Evolutionary conservation across 2,329 filamentous ascomycete genomes (phyloP), one percentile per base, ranked within the genome.

Genomic region (Colletotrichum sp.): DNA sequence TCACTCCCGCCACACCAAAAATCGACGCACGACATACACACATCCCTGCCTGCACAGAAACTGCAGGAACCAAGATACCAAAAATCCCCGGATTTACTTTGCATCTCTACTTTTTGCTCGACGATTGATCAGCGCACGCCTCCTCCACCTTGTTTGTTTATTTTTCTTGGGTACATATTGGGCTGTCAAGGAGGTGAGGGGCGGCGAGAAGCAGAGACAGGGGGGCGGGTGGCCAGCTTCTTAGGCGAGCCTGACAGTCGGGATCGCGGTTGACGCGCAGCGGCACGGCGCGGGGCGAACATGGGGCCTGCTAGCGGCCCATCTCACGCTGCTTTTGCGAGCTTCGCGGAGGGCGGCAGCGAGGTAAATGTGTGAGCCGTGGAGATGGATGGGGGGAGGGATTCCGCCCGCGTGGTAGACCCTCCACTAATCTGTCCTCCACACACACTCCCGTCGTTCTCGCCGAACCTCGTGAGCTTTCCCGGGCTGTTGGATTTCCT

Each of bases 271-370:
- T 79, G 74, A 70, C 58, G 64, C 65, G 74, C 78, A 75, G 76
- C 74, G 76, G 73, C 69, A 69, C 78, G 83, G 86, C 74, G 71
- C 74, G 74, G 66, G 61, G 71, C 66, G 74, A 22, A 12, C 71
- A 66, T 71, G 70, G 70, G 70, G 39, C 18, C 62, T 39, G 28
- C 43, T 69, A 65, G 65, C 48, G 64, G 43, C 81, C 80, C 78
- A 83, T 84, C 80, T 83, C 82, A 84, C 82, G 84, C 84, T 85
- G 84, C 85, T 86, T 87, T 86, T 78, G 82, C 75, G 62, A 43
- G 13, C 22, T 39, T 61, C 55, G 65, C 56, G 55, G 67, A 22
- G 66, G 61, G 78, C 77, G 75, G 79, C 71, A 81, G 81, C 76
- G 80, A 81, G 78, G 77, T 78, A 77, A 71, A 77, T 36, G 61